Evolutionary conservation across 371 early-diverging fungal species (phyloP).

Genomic region (Mortierella sp.): DNA sequence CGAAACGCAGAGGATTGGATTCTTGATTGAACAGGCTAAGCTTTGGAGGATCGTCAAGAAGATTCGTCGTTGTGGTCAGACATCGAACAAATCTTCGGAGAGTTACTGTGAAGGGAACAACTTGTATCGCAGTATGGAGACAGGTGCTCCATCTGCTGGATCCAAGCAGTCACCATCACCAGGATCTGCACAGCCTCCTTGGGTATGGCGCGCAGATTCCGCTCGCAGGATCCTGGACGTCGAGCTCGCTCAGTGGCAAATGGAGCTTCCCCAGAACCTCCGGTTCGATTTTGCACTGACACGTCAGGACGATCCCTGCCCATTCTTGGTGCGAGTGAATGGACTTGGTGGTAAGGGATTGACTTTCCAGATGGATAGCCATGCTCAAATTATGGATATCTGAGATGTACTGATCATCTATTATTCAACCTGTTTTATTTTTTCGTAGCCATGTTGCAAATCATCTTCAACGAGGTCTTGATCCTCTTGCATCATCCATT

Average conservation of each 20-base stretch:
- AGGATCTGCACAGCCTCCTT: conserved; percentile 17
- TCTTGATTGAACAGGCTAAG: conserved; percentile 51
- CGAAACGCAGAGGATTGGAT: conserved; percentile 45
- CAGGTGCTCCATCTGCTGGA: conserved; percentile 1
- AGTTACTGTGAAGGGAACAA: conserved; percentile 31
- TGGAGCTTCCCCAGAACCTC: conserved; percentile 44
- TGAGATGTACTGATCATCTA: too few relatives aligned
- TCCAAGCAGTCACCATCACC: conserved; percentile 1
- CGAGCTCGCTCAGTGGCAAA: conserved; percentile 51
- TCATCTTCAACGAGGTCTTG: conserved; percentile 53
- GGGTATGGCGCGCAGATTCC: conserved; percentile 52
- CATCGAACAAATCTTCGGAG: conserved; percentile 31
- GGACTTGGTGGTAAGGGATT: conserved; percentile 39
- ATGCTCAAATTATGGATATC: too few relatives aligned
- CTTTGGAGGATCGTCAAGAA: conserved; percentile 54
- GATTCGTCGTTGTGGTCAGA: conserved; percentile 52
- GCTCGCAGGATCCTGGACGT: conserved; percentile 46
- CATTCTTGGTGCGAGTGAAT: conserved; percentile 32
- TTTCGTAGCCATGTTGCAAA: conserved; percentile 52
- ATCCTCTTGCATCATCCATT: conserved; percentile 53
- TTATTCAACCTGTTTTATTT: too few relatives aligned
- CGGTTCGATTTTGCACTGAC: conserved; percentile 41
- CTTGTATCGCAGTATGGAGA: conserved; percentile 17
- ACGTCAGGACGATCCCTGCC: conserved; percentile 36
- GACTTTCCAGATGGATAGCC: background rate